Base-by-base conservation (phyloP, 1,284 basidiomycete species). In the Termitomyces sp. region DNA sequence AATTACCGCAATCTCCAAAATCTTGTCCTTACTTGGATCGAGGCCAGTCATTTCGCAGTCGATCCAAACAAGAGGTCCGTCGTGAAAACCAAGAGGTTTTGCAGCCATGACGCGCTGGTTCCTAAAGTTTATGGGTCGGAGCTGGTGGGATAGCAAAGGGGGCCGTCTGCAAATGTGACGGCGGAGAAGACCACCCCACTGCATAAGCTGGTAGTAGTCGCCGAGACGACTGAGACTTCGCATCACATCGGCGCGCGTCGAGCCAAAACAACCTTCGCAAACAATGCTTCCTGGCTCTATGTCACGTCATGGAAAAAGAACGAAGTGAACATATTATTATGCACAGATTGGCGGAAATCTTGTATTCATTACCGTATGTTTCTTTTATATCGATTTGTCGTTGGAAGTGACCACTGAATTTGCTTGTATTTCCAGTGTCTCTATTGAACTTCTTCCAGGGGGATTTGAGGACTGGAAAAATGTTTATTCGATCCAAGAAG, bases 11-110 rank as follows among this genome's bases (percentile, higher is more conserved):
- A 90, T 86, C 67, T 94, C 91, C 3, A 94, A 66, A 24, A 94
- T 81, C 55, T 82, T 83, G 66, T 94, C 88, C 30, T 68, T 82
- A 28, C 78, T 74, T 3, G 78, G 77, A 64, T 88, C 70, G 21
- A 80, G 69, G 1, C 78, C 78, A 1, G 90, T 92, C 92, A 94
- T 94, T 70, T 94, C 91, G 64, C 90, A 91, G 67, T 94, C 92
- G 49, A 94, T 81, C 91, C 91, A 94, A 1, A 94, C 88, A 47
- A 94, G 70, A 8, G 92, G 90, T 0, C 88, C 88, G 17, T 81
- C 76, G 5, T 72, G 63, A 43, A 75, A 79, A 54, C 74, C 70
- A 28, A 84, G 64, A 34, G 68, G 64, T 53, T 60, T 66, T 24
- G 34, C 39, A 1, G 33, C 2, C 57, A 50, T 54, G 38, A 52